Base-by-base conservation (phyloP, 2,329 filamentous ascomycete species). In the Neofusicoccum umdonicola region DNA sequence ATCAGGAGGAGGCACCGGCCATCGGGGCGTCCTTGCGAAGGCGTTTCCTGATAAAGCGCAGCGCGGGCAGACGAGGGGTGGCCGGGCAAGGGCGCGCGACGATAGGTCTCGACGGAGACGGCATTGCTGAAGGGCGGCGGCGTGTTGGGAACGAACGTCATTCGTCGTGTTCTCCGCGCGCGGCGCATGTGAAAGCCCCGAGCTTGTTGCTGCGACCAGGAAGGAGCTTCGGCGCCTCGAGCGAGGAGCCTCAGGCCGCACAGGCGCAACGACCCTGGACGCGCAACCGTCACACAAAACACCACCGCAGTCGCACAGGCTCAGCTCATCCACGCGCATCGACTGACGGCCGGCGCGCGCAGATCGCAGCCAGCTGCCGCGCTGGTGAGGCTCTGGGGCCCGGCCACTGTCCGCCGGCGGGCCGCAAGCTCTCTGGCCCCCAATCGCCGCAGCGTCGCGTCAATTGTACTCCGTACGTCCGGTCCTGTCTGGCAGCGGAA, bases 1-100 rank as follows among this genome's bases (percentile, higher is more conserved):
- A 47, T 60, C 56, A 60, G 42, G 56, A 58, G 56, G 41, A 60
- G 56, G 56, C 56, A 60, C 56, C 56, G 56, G 56, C 31, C 56
- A 60, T 60, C 42, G 41, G 37, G 41, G 56, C 56, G 56, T 39
- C 42, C 56, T 22, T 60, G 56, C 56, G 56, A 60, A 35, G 56
- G 15, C 56, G 41, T 60, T 37, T 37, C 56, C 56, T 19, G 56
- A 60, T 47, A 45, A 47, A 37, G 22, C 56, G 41, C 42, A 8
- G 41, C 12, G 56, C 41, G 31, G 42, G 27, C 9, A 34, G 56
- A 39, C 27, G 56, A 60, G 31, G 56, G 56, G 22, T 22, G 42
- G 56, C 22, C 34, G 31, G 27, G 31, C 17, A 44, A 37, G 9
- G 41, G 9, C 31, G 42, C 37, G 19, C 56, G 56, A 47, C 42